Percentiles rank a stretch among this genome's conserved stretches.
These are phyloP conservation scores for Exophiala oligosperma DNA, from an alignment of 2,329 filamentous ascomycete species.

Conservation along the genomic window DNA sequence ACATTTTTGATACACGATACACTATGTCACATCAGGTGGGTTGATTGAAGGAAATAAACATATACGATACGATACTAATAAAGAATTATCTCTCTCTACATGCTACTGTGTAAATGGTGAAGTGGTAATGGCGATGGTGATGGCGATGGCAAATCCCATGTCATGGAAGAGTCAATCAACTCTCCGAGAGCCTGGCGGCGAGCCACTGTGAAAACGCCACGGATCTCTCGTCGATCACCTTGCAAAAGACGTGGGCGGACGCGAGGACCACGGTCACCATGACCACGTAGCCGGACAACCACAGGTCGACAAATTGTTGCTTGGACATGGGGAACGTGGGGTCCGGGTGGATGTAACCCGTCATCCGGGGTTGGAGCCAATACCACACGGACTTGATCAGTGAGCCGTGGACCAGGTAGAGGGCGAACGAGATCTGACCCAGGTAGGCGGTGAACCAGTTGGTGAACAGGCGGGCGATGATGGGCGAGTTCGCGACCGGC, in stretches of 20 bases:
- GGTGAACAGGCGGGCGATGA: conserved; percentile 8
- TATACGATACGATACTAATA: too few species aligned
- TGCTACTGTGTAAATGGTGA: too few species aligned
- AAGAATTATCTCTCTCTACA: too few species aligned
- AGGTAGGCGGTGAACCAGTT: conserved; percentile 30
- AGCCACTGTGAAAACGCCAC: conserved; percentile 53
- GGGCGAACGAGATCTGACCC: conserved; percentile 34
- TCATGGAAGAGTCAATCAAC: neutral
- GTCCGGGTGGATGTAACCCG: neutral
- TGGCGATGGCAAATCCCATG: too few species aligned
- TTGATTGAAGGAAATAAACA: too few species aligned
- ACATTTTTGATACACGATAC: too few species aligned
- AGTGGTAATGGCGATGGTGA: too few species aligned
- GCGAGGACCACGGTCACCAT: conserved; percentile 50
- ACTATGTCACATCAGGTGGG: too few species aligned
- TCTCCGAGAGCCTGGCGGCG: conserved; percentile 32
- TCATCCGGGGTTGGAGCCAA: conserved; percentile 6
- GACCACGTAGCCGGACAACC: conserved; percentile 40
- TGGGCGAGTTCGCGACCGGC: conserved; percentile 9
- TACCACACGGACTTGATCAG: conserved; percentile 19
- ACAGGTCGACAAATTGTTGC: conserved; percentile 6
- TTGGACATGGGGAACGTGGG: neutral
- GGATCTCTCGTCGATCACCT: conserved; percentile 54
- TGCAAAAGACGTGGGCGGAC: conserved; percentile 61
- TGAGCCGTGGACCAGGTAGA: conserved; percentile 33